Percentiles rank a stretch among this genome's conserved stretches.
These are phyloP conservation scores for Amyloporia xantha DNA, from an alignment of 768 basidiomycete species.

Conservation along the genomic window DNA sequence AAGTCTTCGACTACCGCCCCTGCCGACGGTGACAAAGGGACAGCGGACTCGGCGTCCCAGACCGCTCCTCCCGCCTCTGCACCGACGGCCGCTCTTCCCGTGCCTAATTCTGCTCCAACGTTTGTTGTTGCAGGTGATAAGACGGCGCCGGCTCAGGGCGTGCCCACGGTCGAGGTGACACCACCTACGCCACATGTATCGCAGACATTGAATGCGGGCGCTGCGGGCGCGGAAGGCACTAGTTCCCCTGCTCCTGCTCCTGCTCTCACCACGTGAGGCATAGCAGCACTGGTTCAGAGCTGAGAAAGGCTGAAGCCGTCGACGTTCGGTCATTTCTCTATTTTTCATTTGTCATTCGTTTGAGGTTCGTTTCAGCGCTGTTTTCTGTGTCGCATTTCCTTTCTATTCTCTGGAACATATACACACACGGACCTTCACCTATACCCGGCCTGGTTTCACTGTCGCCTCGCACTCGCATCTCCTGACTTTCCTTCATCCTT, in stretches of 20 bases:
- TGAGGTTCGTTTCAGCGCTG: background rate
- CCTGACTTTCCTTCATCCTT: too few species aligned
- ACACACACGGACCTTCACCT: background rate
- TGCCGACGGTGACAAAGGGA: too few species aligned
- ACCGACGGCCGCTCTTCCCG: constrained; percentile 5
- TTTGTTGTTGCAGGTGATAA: background rate
- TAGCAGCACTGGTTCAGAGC: too few species aligned
- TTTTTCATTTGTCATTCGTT: background rate
- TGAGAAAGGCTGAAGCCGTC: too few species aligned
- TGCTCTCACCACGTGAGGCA: background rate
- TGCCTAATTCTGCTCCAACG: constrained; percentile 1
- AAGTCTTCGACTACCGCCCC: constrained; percentile 1
- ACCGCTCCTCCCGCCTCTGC: constrained; percentile 1
- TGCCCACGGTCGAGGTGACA: constrained; percentile 13
- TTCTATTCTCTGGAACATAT: background rate
- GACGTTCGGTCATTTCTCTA: too few species aligned
- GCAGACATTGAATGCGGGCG: constrained; percentile 5
- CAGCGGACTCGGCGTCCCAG: background rate
- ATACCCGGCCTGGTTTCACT: too few species aligned
- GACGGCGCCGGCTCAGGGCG: constrained; percentile 2
- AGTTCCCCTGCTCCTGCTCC: background rate
- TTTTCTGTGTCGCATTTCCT: background rate
- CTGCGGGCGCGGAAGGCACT: background rate
- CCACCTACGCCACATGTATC: constrained; percentile 16
- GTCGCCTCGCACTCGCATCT: too few species aligned